A percentile compares a stretch with the other conserved stretches of the same genome.
Evolutionary conservation across 2,329 filamentous ascomycete genomes (phyloP).

Genomic region (Fusarium secorum): DNA sequence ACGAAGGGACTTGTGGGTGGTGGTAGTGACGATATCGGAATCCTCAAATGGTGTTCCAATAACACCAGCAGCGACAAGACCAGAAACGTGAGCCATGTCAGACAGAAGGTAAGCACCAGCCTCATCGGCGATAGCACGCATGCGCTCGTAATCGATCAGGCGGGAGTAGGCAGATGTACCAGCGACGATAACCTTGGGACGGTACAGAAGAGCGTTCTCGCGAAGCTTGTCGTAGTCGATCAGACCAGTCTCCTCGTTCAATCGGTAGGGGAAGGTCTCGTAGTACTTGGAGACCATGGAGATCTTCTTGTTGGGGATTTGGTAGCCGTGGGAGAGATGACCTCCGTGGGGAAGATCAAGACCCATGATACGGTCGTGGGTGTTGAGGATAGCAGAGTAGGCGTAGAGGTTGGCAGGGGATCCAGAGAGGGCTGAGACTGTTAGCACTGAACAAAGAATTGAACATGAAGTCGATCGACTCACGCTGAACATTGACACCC

Average conservation of each 20-base stretch:
- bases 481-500: slow-evolving; percentile 95
- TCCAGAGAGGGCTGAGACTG: slow-evolving; percentile 69
- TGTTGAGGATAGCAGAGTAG: slow-evolving; percentile 88
- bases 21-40: slow-evolving; percentile 95
- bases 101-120: slow-evolving; percentile 88
- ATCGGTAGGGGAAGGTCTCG: slow-evolving; percentile 91
- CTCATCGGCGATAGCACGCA: slow-evolving; percentile 87
- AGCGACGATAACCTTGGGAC: slow-evolving; percentile 92
- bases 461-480: slow-evolving; percentile 40
- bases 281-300: slow-evolving; percentile 97
- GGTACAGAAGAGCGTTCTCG: slow-evolving; percentile 83
- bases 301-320: slow-evolving; percentile 90
- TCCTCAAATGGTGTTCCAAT: slow-evolving; percentile 86
- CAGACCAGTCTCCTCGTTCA: slow-evolving; percentile 84
- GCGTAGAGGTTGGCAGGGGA: slow-evolving; percentile 81
- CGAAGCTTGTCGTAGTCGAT: slow-evolving; percentile 94
- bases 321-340: slow-evolving; percentile 93
- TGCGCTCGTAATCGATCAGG: slow-evolving; percentile 88
- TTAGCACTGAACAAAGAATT: slow-evolving; percentile 1
- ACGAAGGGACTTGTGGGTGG: slow-evolving; percentile 94
- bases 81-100: slow-evolving; percentile 96
- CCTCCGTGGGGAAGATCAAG: slow-evolving; percentile 94
- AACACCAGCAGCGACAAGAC: slow-evolving; percentile 87
- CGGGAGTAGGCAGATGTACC: slow-evolving; percentile 94
- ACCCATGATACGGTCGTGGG: slow-evolving; percentile 94